Percentiles rank a stretch among this genome's conserved stretches.
Evolutionary conservation across 176 grass and related monocot species (phyloP).

Genomic region (Cymbopogon citratus): DNA sequence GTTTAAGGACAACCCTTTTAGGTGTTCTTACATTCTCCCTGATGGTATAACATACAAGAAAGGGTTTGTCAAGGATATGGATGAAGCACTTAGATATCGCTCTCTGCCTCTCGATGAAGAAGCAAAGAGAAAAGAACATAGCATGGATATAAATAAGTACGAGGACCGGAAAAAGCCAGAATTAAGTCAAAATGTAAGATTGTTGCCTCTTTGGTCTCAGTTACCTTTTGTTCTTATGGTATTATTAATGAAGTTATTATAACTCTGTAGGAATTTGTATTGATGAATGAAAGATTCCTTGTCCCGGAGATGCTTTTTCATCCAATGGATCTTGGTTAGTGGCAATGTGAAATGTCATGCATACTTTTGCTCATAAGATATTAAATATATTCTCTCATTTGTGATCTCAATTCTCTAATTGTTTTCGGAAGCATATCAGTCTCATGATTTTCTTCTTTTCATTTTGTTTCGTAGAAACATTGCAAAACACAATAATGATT

Average conservation of each 20-base stretch:
- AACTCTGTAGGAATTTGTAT: slow-evolving; percentile 62
- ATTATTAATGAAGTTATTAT: slow-evolving; percentile 33
- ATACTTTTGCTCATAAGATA: neutral
- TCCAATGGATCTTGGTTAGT: slow-evolving; percentile 74
- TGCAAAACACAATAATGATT: neutral
- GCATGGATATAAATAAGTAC: slow-evolving; percentile 25
- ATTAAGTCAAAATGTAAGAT: slow-evolving; percentile 78
- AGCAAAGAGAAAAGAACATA: slow-evolving; percentile 28
- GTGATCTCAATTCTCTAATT: neutral
- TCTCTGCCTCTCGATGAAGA: slow-evolving; percentile 43
- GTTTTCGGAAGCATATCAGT: neutral
- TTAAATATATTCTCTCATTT: neutral
- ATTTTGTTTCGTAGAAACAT: neutral
- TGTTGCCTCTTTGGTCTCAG: neutral
- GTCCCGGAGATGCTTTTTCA: slow-evolving; percentile 93
- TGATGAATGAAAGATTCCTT: slow-evolving; percentile 95
- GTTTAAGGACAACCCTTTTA: slow-evolving; percentile 74
- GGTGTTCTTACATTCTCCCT: slow-evolving; percentile 93
- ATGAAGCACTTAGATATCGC: slow-evolving; percentile 66
- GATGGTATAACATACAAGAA: slow-evolving; percentile 84
- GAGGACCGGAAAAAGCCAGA: slow-evolving; percentile 55
- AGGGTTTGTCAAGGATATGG: slow-evolving; percentile 73
- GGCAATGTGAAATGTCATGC: neutral
- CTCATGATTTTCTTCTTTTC: neutral
- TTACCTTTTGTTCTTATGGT: neutral